These are phyloP conservation scores for Auriscalpium microsporum DNA, from an alignment of 768 basidiomycete genomes.

Conservation along the genomic window DNA sequence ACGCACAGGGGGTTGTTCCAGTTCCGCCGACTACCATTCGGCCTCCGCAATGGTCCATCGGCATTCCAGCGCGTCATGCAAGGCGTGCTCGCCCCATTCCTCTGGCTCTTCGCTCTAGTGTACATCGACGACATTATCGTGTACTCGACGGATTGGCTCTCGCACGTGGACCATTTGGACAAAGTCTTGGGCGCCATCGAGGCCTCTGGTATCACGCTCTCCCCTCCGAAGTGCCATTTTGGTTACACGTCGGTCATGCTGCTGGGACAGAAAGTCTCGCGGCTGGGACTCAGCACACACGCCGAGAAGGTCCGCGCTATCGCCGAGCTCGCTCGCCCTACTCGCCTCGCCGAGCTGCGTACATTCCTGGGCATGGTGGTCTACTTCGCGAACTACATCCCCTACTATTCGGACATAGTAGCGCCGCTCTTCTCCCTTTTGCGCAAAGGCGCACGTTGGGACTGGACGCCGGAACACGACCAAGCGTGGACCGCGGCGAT, in stretches of 20 bases:
- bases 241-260: not conserved
- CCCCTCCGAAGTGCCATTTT: not conserved
- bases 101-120: slow-evolving; percentile 33
- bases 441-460: slow-evolving; percentile 19
- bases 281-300: slow-evolving; percentile 3
- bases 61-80: slow-evolving; percentile 36
- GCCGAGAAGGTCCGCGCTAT: slow-evolving; percentile 18
- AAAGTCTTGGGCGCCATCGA: slow-evolving; percentile 9
- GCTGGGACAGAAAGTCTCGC: slow-evolving; percentile 14
- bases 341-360: slow-evolving; percentile 9
- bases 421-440: slow-evolving; percentile 27
- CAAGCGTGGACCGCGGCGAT: slow-evolving; percentile 24
- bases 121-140: slow-evolving; percentile 38
- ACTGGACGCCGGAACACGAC: slow-evolving; percentile 18
- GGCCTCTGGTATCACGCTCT: not conserved
- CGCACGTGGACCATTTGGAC: slow-evolving; percentile 20
- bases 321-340: slow-evolving; percentile 2
- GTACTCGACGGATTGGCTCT: slow-evolving; percentile 20
- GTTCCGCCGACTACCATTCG: slow-evolving; percentile 34
- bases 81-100: slow-evolving; percentile 23
- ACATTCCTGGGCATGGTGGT: slow-evolving; percentile 22
- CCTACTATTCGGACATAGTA: slow-evolving; percentile 27
- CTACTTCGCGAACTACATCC: slow-evolving; percentile 29
- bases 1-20: slow-evolving; percentile 31
- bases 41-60: slow-evolving; percentile 20